Evolutionary conservation across 2,329 filamentous ascomycete species (phyloP).

Genomic region (Colletotrichum liaoningense): DNA sequence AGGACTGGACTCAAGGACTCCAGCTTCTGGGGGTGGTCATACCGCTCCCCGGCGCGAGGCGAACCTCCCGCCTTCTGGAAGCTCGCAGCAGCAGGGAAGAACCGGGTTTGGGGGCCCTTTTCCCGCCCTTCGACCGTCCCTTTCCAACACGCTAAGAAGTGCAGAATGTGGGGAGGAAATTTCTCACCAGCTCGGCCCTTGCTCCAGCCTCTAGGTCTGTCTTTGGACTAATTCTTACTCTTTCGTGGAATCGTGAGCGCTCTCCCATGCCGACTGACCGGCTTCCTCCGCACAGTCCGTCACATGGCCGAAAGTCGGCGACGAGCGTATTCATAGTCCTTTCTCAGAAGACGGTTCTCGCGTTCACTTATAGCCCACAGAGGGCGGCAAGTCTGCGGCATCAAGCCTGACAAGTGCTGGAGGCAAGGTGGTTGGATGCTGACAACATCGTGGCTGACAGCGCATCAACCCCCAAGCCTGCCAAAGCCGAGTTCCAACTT

Average conservation of each 20-base stretch:
- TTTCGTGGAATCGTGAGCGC: neutral
- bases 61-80: constrained; percentile 27
- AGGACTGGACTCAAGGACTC: neutral
- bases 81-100: neutral
- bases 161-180: constrained; percentile 20
- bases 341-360: neutral
- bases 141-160: constrained; percentile 17
- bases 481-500: neutral
- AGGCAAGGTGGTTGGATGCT: neutral
- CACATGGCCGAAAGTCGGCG: neutral
- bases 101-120: constrained; percentile 16
- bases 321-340: constrained; percentile 1
- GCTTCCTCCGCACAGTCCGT: neutral
- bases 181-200: neutral
- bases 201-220: too few species aligned
- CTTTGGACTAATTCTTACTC: neutral
- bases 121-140: neutral
- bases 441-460: neutral
- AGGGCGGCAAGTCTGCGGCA: too few species aligned
- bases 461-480: neutral
- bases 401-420: too few species aligned
- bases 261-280: neutral
- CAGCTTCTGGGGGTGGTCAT: constrained; percentile 2
- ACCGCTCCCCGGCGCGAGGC: constrained; percentile 5
- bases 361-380: neutral